A percentile compares a stretch with the other conserved stretches of the same genome.
Evolutionary conservation across 176 grass and related monocot genomes (phyloP).

Genomic region (Oryza longistaminata): DNA sequence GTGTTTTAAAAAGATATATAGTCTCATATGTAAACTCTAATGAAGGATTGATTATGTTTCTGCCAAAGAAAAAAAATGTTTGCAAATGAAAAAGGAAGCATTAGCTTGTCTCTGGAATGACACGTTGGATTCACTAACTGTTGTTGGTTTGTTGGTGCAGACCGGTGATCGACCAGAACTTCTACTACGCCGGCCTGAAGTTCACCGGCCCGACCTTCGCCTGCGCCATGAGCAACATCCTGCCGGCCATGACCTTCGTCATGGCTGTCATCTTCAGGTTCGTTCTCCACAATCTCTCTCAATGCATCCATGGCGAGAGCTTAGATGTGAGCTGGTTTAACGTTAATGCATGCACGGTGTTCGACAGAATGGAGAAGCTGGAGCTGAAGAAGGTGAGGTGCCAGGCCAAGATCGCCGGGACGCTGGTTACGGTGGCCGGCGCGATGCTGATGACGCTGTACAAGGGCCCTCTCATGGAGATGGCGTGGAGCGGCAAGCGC

Average conservation of each 20-base stretch:
- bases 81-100: too few species aligned
- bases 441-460: constrained; percentile 98
- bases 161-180: constrained; percentile 94
- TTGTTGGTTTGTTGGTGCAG: constrained; percentile 24
- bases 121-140: neutral
- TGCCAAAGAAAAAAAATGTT: too few species aligned
- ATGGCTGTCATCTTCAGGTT: constrained; percentile 88
- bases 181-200: constrained; percentile 84
- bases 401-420: constrained; percentile 82
- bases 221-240: constrained; percentile 96
- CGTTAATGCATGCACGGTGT: neutral
- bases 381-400: constrained; percentile 65
- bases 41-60: too few species aligned
- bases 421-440: constrained; percentile 81
- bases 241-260: constrained; percentile 92
- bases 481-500: constrained; percentile 67
- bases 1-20: too few species aligned
- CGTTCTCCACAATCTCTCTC: neutral
- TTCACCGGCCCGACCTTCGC: constrained; percentile 83
- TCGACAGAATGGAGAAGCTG: constrained; percentile 86
- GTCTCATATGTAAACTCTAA: too few species aligned
- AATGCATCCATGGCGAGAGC: neutral
- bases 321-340: neutral
- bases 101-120: neutral
- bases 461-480: constrained; percentile 93